These are phyloP conservation scores for Melocanna baccifera DNA, from an alignment of 176 grass and related monocot species.

Conservation along the genomic window DNA sequence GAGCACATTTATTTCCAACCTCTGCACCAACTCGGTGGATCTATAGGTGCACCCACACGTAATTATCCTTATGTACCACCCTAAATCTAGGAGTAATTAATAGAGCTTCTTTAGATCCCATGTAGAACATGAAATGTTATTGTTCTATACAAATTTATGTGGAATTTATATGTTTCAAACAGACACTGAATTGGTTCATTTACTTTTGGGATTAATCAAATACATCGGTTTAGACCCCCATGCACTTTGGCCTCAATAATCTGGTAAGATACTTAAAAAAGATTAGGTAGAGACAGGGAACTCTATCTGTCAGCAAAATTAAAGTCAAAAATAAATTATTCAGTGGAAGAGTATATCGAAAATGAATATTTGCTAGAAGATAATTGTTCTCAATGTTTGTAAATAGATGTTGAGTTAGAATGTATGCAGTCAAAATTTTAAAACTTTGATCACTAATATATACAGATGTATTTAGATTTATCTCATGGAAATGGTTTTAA, in stretches of 20 bases:
- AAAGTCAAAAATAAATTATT: no score
- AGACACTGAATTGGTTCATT: not conserved
- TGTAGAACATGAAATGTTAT: not conserved
- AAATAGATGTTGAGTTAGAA: not conserved
- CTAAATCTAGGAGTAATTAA: not conserved
- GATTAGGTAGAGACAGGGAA: no score
- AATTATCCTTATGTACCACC: not conserved
- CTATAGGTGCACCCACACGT: not conserved
- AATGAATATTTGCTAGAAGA: not conserved
- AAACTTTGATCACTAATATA: not conserved
- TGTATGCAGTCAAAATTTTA: not conserved
- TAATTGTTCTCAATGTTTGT: not conserved
- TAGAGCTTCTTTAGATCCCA: not conserved
- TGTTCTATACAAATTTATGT: not conserved
- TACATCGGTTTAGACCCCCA: not conserved
- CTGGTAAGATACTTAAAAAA: not conserved
- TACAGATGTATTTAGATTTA: not conserved
- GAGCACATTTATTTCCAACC: constrained; percentile 28
- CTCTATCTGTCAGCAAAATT: no score
- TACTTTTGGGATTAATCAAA: not conserved
- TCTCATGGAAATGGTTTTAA: not conserved
- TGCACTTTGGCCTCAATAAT: not conserved
- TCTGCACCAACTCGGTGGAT: constrained; percentile 22
- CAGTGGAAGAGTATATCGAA: not conserved
- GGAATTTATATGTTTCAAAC: not conserved